phyloP scores from a whole-genome alignment of 345 rosid species.

The Citrus glauca region DNA sequence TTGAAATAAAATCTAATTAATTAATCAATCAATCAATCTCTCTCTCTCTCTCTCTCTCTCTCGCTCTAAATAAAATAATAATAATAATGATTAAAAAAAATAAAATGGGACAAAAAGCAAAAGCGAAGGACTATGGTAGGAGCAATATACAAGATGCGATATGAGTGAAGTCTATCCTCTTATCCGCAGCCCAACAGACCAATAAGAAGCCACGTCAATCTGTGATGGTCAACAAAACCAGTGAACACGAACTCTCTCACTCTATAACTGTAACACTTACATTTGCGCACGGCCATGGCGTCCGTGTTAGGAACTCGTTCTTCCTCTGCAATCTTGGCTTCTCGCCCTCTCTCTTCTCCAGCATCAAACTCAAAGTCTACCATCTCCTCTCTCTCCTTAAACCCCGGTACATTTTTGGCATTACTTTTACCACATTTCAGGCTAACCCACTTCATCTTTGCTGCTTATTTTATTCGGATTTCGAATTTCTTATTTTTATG shows the following conservation, averaged over 20 bases:
- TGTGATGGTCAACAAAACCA: conserved; percentile 15
- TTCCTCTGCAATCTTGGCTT: conserved; percentile 48
- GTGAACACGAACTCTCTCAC: conserved; percentile 1
- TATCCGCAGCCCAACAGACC: conserved; percentile 48
- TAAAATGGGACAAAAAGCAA: neutral
- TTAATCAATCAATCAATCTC: neutral
- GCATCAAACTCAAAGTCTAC: conserved; percentile 43
- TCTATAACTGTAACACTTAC: neutral
- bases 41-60: too few relatives aligned
- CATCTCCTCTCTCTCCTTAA: conserved; percentile 30
- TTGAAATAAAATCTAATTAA: neutral
- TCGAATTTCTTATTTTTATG: neutral
- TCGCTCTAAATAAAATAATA: too few relatives aligned
- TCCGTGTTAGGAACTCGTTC: conserved; percentile 64
- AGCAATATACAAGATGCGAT: neutral
- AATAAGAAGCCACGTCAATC: conserved; percentile 18
- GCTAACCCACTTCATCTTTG: conserved; percentile 11
- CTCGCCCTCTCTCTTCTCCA: conserved; percentile 46
- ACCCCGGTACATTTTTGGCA: conserved; percentile 31
- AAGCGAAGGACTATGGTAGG: neutral
- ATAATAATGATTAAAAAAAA: too few relatives aligned
- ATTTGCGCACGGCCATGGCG: conserved; percentile 41
- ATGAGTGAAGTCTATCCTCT: conserved; percentile 45
- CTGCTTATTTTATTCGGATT: neutral
- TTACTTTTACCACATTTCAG: neutral